phyloP scores from a whole-genome alignment of 208 protist genomes.

The Naegleria gruberi region DNA sequence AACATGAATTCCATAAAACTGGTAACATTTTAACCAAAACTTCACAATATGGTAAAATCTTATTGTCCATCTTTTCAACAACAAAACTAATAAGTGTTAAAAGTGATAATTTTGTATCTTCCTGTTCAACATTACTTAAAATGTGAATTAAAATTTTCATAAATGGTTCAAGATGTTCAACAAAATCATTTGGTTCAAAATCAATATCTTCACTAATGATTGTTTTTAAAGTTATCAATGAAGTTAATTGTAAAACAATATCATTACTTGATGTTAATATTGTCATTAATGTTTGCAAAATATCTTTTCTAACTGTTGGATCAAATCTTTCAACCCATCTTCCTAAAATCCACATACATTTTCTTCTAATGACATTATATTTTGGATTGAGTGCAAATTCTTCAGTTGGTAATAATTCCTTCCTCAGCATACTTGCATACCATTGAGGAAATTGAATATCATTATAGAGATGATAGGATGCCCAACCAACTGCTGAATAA shows the following conservation, averaged over 20 bases:
- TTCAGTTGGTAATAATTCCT: neutral
- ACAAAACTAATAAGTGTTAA: neutral
- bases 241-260: neutral
- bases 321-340: neutral
- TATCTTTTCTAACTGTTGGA: neutral
- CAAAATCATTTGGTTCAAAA: neutral
- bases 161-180: neutral
- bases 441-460: neutral
- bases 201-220: neutral
- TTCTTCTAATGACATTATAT: neutral
- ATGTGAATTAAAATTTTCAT: neutral
- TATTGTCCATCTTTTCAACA: neutral
- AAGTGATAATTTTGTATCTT: slow-evolving; percentile 6
- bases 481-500: slow-evolving; percentile 10
- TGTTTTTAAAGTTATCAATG: neutral
- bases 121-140: neutral
- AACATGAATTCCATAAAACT: neutral
- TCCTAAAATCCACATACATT: neutral
- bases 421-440: neutral
- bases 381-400: neutral
- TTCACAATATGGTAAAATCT: neutral
- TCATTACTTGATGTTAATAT: neutral
- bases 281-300: neutral
- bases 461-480: neutral
- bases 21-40: neutral